phyloP scores from a whole-genome alignment of 345 rosid species.

The Eucalyptus fibrosa region DNA sequence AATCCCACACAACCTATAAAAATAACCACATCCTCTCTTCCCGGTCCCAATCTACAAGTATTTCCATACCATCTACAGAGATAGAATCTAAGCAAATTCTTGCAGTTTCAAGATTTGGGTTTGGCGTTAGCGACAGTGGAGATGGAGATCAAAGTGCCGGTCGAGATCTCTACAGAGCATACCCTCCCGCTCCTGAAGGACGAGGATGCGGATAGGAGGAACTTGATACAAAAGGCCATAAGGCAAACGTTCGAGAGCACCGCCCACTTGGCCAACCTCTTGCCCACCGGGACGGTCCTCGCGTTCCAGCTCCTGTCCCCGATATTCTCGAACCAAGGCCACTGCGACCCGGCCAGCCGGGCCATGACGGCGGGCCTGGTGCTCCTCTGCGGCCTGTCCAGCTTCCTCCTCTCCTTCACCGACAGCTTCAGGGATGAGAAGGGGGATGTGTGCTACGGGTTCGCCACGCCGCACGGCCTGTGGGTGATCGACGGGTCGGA shows the following conservation, averaged over 20 bases:
- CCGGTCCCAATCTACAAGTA: not conserved
- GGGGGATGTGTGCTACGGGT: slow-evolving; percentile 62
- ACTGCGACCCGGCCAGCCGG: slow-evolving; percentile 45
- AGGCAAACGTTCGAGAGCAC: slow-evolving; percentile 83
- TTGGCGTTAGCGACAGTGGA: not conserved
- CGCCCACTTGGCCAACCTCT: slow-evolving; percentile 75
- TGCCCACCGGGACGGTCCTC: slow-evolving; percentile 91
- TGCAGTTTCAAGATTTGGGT: not conserved
- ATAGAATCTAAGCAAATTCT: not conserved
- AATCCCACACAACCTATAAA: not conserved
- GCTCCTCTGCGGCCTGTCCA: slow-evolving; percentile 53
- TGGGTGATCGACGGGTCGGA: slow-evolving; percentile 84
- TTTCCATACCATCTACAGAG: not conserved
- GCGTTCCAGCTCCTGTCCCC: slow-evolving; percentile 86
- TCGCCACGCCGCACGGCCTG: slow-evolving; percentile 55
- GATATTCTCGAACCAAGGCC: slow-evolving; percentile 64
- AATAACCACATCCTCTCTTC: not conserved
- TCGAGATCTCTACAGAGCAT: slow-evolving; percentile 5
- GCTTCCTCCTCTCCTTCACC: slow-evolving; percentile 62
- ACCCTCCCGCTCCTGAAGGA: slow-evolving; percentile 33
- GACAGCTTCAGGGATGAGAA: slow-evolving; percentile 70
- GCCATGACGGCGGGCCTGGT: slow-evolving; percentile 48
- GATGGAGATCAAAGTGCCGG: slow-evolving; percentile 40
- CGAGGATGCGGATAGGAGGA: slow-evolving; percentile 16
- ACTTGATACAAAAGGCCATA: slow-evolving; percentile 57